A percentile compares a stretch with the other conserved stretches of the same genome.
Evolutionary conservation across 2,329 filamentous ascomycete genomes (phyloP).

Genomic region (Aspergillus quadrilineatus): DNA sequence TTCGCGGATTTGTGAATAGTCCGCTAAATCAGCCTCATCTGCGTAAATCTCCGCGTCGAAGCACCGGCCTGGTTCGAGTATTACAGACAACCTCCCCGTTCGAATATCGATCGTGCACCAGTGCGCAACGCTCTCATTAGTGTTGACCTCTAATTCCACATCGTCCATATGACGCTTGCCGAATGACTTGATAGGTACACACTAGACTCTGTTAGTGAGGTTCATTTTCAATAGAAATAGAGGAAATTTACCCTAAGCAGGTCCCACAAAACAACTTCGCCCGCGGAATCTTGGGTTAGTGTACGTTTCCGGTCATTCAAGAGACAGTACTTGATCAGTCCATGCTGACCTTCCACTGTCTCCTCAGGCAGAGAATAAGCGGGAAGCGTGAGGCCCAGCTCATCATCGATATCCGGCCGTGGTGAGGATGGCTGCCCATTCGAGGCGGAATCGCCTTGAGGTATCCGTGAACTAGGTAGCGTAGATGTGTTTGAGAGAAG

Average conservation of each 20-base stretch:
- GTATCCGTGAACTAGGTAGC: conserved; percentile 62
- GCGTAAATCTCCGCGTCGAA: conserved; percentile 98
- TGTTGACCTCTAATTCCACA: conserved; percentile 83
- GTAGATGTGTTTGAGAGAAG: conserved; percentile 79
- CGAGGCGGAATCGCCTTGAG: conserved; percentile 54
- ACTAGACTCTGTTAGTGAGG: conserved; percentile 54
- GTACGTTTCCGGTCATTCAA: conserved; percentile 88
- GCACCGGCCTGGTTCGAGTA: conserved; percentile 90
- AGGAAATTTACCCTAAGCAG: conserved; percentile 65
- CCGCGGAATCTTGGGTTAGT: conserved; percentile 88
- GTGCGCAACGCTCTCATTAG: conserved; percentile 81
- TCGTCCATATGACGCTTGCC: conserved; percentile 93
- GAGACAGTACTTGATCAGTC: conserved; percentile 87
- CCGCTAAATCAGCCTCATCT: conserved; percentile 75
- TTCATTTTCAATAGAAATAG: neutral
- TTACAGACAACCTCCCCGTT: conserved; percentile 85
- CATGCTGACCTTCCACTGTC: conserved; percentile 92
- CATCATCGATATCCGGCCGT: conserved; percentile 53
- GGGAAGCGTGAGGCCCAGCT: conserved; percentile 56
- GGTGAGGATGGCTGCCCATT: conserved; percentile 56
- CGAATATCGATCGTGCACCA: conserved; percentile 96
- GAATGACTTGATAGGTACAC: conserved; percentile 83
- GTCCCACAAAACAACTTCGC: conserved; percentile 94
- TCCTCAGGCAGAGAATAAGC: conserved; percentile 69
- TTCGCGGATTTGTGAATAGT: conserved; percentile 78